Evolutionary conservation across 352 stramenopile genomes (phyloP).

Genomic region (Phytophthora chlamydospora): DNA sequence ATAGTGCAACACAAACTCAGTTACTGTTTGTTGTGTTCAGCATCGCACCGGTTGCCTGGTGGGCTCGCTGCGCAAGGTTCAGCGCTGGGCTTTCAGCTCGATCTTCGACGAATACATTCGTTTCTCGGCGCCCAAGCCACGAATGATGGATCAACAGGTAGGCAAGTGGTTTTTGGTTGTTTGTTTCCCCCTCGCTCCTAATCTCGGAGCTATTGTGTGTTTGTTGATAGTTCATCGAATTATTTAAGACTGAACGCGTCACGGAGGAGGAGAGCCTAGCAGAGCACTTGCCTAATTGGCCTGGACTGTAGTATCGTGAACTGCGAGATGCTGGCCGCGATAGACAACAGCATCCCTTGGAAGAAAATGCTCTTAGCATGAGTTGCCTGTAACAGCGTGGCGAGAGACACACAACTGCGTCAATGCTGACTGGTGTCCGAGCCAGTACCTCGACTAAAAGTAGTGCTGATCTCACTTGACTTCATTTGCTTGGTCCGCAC

Average conservation of each 20-base stretch:
- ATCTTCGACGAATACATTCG: constrained; percentile 90
- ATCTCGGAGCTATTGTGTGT: not conserved
- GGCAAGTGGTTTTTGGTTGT: not conserved
- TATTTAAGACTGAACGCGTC: constrained; percentile 85
- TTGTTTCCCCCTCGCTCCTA: not conserved
- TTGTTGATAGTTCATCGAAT: constrained; percentile 72
- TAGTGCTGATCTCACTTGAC: too few species aligned
- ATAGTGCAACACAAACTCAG: not conserved
- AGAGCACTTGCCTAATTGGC: constrained; percentile 73
- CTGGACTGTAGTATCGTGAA: constrained; percentile 42
- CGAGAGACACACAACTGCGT: too few species aligned
- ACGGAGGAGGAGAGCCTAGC: constrained; percentile 47
- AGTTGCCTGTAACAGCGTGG: too few species aligned
- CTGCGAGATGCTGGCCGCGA: too few species aligned
- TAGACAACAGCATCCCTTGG: too few species aligned
- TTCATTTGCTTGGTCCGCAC: too few species aligned
- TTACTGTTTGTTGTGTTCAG: constrained; percentile 30
- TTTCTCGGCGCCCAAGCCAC: constrained; percentile 83
- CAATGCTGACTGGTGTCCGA: too few species aligned
- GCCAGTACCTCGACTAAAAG: too few species aligned
- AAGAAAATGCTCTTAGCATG: too few species aligned
- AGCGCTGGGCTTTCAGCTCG: constrained; percentile 83
- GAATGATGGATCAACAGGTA: constrained; percentile 90
- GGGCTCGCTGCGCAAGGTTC: constrained; percentile 79
- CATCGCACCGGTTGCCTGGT: constrained; percentile 84